Percentiles rank a stretch among this genome's conserved stretches.
Conservation (phyloP, 768 basidiomycete species). For the Podaxis carcinomalis region DNA sequence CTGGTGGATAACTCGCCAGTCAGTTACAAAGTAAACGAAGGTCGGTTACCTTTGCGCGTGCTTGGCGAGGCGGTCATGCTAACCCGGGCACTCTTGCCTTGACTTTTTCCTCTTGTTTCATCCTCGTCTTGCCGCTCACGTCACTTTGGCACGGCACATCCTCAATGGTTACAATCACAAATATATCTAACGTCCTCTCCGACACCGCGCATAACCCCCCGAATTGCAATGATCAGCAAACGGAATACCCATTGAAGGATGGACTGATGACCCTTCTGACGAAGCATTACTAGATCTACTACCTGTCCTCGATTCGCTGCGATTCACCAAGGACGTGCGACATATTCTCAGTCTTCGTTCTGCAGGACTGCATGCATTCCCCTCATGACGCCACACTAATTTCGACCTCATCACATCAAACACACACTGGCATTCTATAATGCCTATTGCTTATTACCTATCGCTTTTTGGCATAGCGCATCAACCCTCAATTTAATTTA, state of each 20-base stretch:
- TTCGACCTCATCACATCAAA: neutral
- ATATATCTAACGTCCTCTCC: neutral
- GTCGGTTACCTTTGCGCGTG: conserved; percentile 38
- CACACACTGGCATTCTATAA: conserved; percentile 5
- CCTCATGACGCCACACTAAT: conserved; percentile 22
- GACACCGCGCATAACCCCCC: neutral
- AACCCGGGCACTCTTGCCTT: neutral
- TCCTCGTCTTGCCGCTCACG: conserved; percentile 5
- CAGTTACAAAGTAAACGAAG: conserved; percentile 89
- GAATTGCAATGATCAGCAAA: conserved; percentile 57
- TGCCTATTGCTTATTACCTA: neutral
- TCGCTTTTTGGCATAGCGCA: neutral
- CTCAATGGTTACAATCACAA: neutral
- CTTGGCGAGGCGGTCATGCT: neutral
- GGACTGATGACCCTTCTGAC: conserved; percentile 96
- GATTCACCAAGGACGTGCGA: conserved; percentile 95
- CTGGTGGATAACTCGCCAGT: conserved; percentile 95
- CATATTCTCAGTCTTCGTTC: conserved; percentile 74
- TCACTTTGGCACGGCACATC: neutral
- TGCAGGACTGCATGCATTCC: conserved; percentile 28
- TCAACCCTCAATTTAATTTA: neutral
- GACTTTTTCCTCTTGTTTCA: neutral
- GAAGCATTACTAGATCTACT: conserved; percentile 94
- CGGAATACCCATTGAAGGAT: conserved; percentile 98
- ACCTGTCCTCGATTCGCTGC: conserved; percentile 91